Evolutionary conservation across 2,329 filamentous ascomycete species (phyloP).

Genomic region (Aspergillus arachidicola): DNA sequence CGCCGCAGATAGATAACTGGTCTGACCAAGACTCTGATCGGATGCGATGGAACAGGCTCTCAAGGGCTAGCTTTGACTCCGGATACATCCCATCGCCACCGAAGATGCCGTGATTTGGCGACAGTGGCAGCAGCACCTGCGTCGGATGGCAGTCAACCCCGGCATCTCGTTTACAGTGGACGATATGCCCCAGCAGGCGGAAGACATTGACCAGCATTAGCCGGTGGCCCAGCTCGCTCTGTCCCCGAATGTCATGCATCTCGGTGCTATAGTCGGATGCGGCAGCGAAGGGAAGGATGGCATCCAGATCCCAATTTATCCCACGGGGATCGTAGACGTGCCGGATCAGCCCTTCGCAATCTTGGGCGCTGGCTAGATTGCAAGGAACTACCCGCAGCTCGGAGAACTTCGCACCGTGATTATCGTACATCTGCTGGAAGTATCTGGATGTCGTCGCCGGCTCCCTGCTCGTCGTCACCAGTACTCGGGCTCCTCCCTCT

Average conservation of each 20-base stretch:
- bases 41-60: conserved; percentile 98
- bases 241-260: conserved; percentile 94
- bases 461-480: conserved; percentile 95
- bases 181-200: conserved; percentile 86
- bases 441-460: conserved; percentile 97
- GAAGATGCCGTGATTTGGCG: conserved; percentile 97
- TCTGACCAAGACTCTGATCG: conserved; percentile 96
- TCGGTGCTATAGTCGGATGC: conserved; percentile 92
- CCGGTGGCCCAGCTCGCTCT: conserved; percentile 94
- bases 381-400: conserved; percentile 98
- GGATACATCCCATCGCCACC: conserved; percentile 98
- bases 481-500: conserved; percentile 92
- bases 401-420: conserved; percentile 88
- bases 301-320: conserved; percentile 97
- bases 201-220: conserved; percentile 99
- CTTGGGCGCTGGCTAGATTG: conserved; percentile 98
- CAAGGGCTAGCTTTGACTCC: conserved; percentile 93
- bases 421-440: conserved; percentile 97
- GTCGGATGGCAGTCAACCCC: conserved; percentile 94
- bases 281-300: conserved; percentile 91
- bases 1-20: conserved; percentile 97
- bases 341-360: conserved; percentile 87
- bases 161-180: conserved; percentile 82
- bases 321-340: conserved; percentile 98
- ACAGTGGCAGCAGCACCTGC: conserved; percentile 92